Evolutionary conservation across 2,329 filamentous ascomycete species (phyloP), one percentile per base, ranked within the genome.

Genomic region (Ophiocordyceps robertsii): DNA sequence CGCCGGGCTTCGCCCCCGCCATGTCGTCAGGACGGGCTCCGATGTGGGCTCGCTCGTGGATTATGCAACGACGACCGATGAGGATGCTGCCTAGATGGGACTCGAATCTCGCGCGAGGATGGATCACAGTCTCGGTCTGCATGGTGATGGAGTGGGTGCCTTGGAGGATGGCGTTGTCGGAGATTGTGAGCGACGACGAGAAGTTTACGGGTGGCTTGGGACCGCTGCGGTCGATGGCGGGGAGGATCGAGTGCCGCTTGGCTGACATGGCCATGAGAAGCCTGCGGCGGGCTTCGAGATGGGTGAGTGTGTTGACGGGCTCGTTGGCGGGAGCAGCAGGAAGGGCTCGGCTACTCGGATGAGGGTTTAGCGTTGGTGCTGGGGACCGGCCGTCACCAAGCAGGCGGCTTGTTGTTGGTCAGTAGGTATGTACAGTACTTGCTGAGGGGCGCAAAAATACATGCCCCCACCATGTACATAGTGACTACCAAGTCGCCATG

Each of bases 91-190:
- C 87, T 41, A 82, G 72, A 44, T 79, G 78, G 9, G 90, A 82
- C 54, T 88, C 84, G 44, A 95, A 73, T 47, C 81, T 79, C 14
- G 81, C 77, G 39, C 89, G 84, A 1, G 92, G 89, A 55, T 96
- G 90, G n/a, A 98, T 65, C 7, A 95, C 75, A 4, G 78, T 81
- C 55, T 87, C 80, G 21, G 84, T 72, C 44, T 81, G 81, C 48
- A 96, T 78, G 37, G 77, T 81, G 48, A 98, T 85, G 2, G 78
- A 80, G 57, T 93, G 75, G 3, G 75, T 79, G 49, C 92, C 92
- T 16, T 68, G 76, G 16, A 83, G 64, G 16, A 75, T 64, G 11
- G 78, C 76, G 45, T 72, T 72, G 49, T 82, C 77, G 55, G 77
- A 73, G 45, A 83, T 79, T 29, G 69, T 70, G 44, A 80, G 63